Conservation (phyloP, 169 alveolate genomes). For the Miamiensis avidus region DNA sequence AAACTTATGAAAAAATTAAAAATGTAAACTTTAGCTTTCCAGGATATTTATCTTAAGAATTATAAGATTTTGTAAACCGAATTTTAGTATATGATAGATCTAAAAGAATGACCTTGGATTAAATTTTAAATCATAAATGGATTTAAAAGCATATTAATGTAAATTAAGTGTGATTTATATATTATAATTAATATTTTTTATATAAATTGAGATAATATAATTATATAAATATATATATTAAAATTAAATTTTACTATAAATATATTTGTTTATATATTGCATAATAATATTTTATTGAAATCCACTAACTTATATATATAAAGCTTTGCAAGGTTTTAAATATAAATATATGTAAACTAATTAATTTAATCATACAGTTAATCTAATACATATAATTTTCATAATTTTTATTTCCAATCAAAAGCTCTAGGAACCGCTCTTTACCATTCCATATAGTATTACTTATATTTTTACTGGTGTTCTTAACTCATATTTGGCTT, state of each 20-base stretch:
- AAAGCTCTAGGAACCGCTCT: constrained; percentile 10
- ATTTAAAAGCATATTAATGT: constrained; percentile 50
- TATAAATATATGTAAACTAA: too few relatives aligned
- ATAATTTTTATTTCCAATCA: constrained; percentile 12
- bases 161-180: too few relatives aligned
- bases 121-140: constrained; percentile 76
- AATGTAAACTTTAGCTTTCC: constrained; percentile 22
- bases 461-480: not conserved
- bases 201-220: too few relatives aligned
- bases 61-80: constrained; percentile 62
- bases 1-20: constrained; percentile 43
- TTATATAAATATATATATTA: too few relatives aligned
- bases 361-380: too few relatives aligned
- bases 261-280: too few relatives aligned
- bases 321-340: too few relatives aligned
- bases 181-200: too few relatives aligned
- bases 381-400: too few relatives aligned
- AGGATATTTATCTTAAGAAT: constrained; percentile 27
- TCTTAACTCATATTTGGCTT: not conserved
- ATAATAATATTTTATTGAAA: too few relatives aligned
- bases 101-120: constrained; percentile 65
- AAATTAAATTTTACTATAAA: too few relatives aligned
- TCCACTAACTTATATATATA: too few relatives aligned
- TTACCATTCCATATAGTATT: constrained; percentile 11
- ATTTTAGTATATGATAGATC: constrained; percentile 56